Evolutionary conservation across 257 asterid species (phyloP), one percentile per base, ranked within the genome.

Genomic region (Solanum chiquidenum): DNA sequence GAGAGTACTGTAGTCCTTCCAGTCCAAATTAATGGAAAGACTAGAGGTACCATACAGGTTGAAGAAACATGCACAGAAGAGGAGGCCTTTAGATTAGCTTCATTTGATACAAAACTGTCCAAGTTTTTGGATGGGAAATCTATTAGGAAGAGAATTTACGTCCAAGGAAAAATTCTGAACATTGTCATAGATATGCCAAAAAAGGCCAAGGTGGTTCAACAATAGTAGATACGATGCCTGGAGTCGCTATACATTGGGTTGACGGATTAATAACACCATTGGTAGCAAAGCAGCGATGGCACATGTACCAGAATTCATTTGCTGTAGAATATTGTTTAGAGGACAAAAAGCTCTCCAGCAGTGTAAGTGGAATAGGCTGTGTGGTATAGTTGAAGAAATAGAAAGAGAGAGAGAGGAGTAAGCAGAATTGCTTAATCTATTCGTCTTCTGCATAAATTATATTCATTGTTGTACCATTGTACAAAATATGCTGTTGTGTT

Each of bases 21-120:
- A 0, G 98, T 96, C 86, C 99, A 96, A 92, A 92, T 97, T 87
- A 97, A 97, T 5, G 99, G 99, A 86, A 97, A 97, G 94, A 97
- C 98, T 20, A 92, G 99, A 90, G 98, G 99, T 80, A 96, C 99
- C 72, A 88, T 97, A 90, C 94, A 95, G 89, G 97, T 96, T 2
- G 94, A 96, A 77, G 94, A 94, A 90, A 86, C 94, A 69, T 97
- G 98, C 90, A 89, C 94, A 0, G 99, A 95, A 92, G 99, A 95
- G 62, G 96, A 94, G 75, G 99, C 98, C 34, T 92, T 95, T 86
- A 64, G 68, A 71, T 92, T 93, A 44, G 99, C 99, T 92, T 93
- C 94, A 33, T 25, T 38, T 23, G 98, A 97, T 94, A 86, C 96
- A 18, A 97, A 92, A 89, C 83, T 97, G 49, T 93, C 95, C 88